These are phyloP conservation scores for Rhinocladiella similis DNA, from an alignment of 2,329 filamentous ascomycete genomes.

Conservation along the genomic window DNA sequence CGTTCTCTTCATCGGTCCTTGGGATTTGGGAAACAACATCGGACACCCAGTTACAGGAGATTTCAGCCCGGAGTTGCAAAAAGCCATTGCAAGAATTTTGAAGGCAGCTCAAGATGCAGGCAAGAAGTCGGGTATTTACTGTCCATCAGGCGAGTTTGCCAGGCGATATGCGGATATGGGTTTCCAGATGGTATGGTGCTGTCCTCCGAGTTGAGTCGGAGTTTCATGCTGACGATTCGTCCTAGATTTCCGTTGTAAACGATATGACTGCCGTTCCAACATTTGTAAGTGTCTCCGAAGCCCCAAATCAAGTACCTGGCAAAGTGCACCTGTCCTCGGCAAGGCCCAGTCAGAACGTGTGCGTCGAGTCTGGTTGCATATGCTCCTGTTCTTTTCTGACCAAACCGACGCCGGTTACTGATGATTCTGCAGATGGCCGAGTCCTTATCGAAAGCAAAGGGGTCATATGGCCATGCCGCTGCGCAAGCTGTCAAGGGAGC, in stretches of 20 bases:
- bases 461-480: constrained; percentile 29
- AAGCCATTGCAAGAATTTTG: constrained; percentile 53
- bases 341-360: no score
- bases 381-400: no score
- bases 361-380: no score
- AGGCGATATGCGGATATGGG: constrained; percentile 53
- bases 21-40: constrained; percentile 60
- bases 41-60: constrained; percentile 51
- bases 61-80: constrained; percentile 52
- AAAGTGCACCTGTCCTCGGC: no score
- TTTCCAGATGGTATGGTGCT: constrained; percentile 53
- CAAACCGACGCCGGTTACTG: no score
- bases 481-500: constrained; percentile 29
- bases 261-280: constrained; percentile 48
- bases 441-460: constrained; percentile 37
- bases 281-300: constrained; percentile 17
- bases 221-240: background rate
- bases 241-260: constrained; percentile 43
- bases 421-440: constrained; percentile 33
- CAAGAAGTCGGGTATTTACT: constrained; percentile 58
- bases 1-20: constrained; percentile 55
- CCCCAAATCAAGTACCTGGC: no score
- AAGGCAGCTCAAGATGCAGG: constrained; percentile 53
- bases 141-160: constrained; percentile 53
- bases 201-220: background rate